Percentiles rank a stretch among this genome's conserved stretches.
Conservation (phyloP, 2,329 filamentous ascomycete genomes). For the Beauveria brongniartii region DNA sequence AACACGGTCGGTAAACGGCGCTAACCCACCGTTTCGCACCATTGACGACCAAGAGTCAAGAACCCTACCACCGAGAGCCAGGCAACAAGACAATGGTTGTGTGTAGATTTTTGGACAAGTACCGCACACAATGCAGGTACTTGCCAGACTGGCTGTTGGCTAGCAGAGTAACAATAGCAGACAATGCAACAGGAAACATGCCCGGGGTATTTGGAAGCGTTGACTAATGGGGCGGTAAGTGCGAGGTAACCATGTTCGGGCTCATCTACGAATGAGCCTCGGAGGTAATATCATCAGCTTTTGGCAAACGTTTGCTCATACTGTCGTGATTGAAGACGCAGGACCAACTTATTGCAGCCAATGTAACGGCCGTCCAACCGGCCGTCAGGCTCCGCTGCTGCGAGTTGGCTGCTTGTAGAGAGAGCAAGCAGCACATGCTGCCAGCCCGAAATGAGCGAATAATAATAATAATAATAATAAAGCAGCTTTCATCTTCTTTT, state of each 20-base stretch:
- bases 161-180: neutral
- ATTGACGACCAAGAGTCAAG: neutral
- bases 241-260: neutral
- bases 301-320: neutral
- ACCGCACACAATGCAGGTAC: neutral
- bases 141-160: neutral
- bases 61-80: neutral
- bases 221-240: neutral
- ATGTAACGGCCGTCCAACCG: neutral
- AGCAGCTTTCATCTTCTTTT: neutral
- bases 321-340: neutral
- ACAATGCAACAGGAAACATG: neutral
- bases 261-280: neutral
- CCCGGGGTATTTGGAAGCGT: neutral
- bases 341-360: neutral
- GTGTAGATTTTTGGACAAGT: neutral
- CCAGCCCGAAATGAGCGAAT: neutral
- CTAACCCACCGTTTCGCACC: constrained; percentile 6
- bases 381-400: neutral
- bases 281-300: neutral
- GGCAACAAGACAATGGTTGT: neutral
- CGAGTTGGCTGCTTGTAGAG: neutral
- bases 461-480: neutral
- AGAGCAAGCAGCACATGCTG: neutral
- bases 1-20: constrained; percentile 8